phyloP scores from a whole-genome alignment of 495 filamentous ascomycete species.

The Penicillium antarcticum region DNA sequence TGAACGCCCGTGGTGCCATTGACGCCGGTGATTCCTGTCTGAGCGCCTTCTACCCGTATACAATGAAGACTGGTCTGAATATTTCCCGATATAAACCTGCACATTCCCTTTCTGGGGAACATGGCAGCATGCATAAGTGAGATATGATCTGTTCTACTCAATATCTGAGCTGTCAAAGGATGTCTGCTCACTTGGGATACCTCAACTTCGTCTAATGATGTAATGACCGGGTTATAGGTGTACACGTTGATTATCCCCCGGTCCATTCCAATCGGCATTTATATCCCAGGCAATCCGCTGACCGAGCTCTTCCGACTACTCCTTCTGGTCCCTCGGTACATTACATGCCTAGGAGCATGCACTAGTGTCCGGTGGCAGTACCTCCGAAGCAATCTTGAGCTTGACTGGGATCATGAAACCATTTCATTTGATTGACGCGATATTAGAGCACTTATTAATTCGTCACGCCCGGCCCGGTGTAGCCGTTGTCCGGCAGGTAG shows the following conservation, averaged over 20 bases:
- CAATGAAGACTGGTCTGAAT: no score
- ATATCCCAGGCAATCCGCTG: not conserved
- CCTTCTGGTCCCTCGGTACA: not conserved
- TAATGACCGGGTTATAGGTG: constrained; percentile 1
- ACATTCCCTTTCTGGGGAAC: no score
- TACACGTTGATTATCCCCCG: not conserved
- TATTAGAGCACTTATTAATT: constrained; percentile 35
- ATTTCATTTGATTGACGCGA: constrained; percentile 16
- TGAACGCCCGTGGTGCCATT: constrained; percentile 53
- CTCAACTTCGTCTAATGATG: not conserved
- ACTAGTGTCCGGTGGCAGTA: not conserved
- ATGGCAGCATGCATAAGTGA: not conserved
- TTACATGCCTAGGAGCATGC: not conserved
- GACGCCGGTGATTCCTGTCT: constrained; percentile 6
- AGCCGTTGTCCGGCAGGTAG: constrained; percentile 84
- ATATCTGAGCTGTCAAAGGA: not conserved
- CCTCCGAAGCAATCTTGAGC: not conserved
- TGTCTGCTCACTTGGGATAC: not conserved
- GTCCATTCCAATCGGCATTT: not conserved
- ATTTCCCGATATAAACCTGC: no score
- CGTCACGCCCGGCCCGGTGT: constrained; percentile 59
- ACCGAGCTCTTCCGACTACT: not conserved
- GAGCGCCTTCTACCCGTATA: not conserved
- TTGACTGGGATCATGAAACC: constrained; percentile 10
- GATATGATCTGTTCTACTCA: not conserved